phyloP scores from a whole-genome alignment of 805 yeast genomes.

The Starmera dryadoides region DNA sequence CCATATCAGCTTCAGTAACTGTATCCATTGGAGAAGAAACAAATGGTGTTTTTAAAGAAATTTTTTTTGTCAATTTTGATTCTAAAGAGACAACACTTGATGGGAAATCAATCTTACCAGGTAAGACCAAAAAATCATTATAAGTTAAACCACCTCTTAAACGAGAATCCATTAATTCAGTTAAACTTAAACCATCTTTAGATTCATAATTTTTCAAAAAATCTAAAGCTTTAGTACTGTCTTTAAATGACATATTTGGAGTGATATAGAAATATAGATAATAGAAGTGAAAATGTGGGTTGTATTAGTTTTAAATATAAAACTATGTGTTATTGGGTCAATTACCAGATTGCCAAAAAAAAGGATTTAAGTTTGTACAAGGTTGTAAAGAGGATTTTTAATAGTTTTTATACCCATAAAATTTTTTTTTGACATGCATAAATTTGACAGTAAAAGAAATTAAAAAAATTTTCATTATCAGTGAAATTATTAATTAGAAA shows the following conservation, averaged over 20 bases:
- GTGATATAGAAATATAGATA: not conserved
- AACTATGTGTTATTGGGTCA: not conserved
- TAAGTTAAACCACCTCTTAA: slow-evolving; percentile 94
- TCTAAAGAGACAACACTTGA: slow-evolving; percentile 73
- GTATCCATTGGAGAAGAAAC: slow-evolving; percentile 99
- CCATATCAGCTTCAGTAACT: slow-evolving; percentile 96
- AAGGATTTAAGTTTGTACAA: not conserved
- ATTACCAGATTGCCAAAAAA: slow-evolving; percentile 3
- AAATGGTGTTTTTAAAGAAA: slow-evolving; percentile 87
- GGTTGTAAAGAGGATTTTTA: slow-evolving; percentile 5
- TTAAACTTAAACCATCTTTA: slow-evolving; percentile 82
- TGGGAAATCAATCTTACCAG: slow-evolving; percentile 90
- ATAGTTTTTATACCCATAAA: slow-evolving; percentile 2
- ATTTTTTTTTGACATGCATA: no score
- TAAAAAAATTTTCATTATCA: no score
- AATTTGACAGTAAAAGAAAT: no score
- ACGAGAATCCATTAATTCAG: slow-evolving; percentile 82
- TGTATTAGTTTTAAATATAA: not conserved
- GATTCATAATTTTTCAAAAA: slow-evolving; percentile 55
- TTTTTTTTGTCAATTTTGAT: slow-evolving; percentile 84
- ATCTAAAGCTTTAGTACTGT: slow-evolving; percentile 57
- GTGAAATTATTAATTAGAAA: no score
- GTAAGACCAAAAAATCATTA: slow-evolving; percentile 91
- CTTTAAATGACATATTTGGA: slow-evolving; percentile 25
- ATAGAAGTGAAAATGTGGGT: not conserved